phyloP scores from a whole-genome alignment of 2,329 filamentous ascomycete genomes.

The Talaromyces sp. region DNA sequence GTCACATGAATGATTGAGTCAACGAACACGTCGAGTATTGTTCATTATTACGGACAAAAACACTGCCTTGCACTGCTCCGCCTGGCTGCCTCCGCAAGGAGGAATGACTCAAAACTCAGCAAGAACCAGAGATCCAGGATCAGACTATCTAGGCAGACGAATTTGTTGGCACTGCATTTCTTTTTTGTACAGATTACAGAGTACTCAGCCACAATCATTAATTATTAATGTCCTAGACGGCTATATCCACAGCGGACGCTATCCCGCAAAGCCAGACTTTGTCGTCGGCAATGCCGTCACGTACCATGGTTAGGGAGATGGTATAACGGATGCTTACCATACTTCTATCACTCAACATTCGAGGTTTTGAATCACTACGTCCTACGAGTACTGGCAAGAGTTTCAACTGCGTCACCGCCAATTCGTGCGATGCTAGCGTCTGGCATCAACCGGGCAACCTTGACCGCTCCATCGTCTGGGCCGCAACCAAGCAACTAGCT shows the following conservation, averaged over 20 bases:
- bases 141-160: not conserved
- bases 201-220: not conserved
- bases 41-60: not conserved
- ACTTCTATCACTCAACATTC: not conserved
- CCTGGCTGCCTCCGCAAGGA: not conserved
- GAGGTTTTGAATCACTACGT: not conserved
- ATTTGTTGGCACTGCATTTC: not conserved
- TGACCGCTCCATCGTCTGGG: slow-evolving; percentile 9
- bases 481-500: slow-evolving; percentile 2
- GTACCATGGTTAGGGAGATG: not conserved
- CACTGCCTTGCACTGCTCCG: not conserved
- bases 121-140: not conserved
- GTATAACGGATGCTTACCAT: not conserved
- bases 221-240: not conserved
- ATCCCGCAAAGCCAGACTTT: slow-evolving; percentile 7
- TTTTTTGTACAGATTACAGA: not conserved
- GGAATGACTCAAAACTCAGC: not conserved
- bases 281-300: not conserved
- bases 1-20: not conserved
- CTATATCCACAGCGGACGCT: slow-evolving; percentile 8
- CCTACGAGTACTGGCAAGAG: too few species aligned
- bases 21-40: not conserved
- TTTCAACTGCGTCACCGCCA: slow-evolving; percentile 4
- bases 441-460: slow-evolving; percentile 10
- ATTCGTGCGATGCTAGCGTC: slow-evolving; percentile 4